These are phyloP conservation scores for Coix lacrymajobi DNA, from an alignment of 176 grass and related monocot genomes.

Conservation along the genomic window DNA sequence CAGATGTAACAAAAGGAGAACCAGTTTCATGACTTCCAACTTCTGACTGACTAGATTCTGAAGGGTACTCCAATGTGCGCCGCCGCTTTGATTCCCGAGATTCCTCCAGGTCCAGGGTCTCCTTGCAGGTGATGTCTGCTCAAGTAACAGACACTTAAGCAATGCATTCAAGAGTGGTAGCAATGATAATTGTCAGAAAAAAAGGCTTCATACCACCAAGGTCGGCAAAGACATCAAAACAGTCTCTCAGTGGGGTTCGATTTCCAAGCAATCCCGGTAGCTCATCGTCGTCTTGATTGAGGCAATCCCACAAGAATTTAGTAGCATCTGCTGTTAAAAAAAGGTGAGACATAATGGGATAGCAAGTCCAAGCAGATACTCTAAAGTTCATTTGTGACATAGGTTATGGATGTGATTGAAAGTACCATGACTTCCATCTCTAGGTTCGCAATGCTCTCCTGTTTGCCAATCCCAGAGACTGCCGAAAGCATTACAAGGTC, in stretches of 20 bases:
- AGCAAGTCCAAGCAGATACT: neutral
- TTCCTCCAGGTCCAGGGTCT: slow-evolving; percentile 36
- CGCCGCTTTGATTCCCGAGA: slow-evolving; percentile 43
- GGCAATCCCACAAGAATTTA: slow-evolving; percentile 39
- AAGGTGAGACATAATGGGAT: neutral
- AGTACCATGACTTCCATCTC: slow-evolving; percentile 33
- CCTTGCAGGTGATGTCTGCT: slow-evolving; percentile 43
- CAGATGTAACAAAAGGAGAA: slow-evolving; percentile 26
- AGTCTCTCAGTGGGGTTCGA: slow-evolving; percentile 56
- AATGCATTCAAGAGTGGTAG: neutral
- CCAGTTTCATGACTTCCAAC: neutral
- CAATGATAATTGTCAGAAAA: neutral
- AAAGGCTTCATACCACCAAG: slow-evolving; percentile 24
- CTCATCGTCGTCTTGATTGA: slow-evolving; percentile 46
- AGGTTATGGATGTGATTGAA: neutral
- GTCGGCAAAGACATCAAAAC: slow-evolving; percentile 37
- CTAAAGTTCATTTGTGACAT: neutral
- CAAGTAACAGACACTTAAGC: neutral
- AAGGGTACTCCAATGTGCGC: slow-evolving; percentile 42
- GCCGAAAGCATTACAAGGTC: slow-evolving; percentile 9
- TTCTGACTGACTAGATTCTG: slow-evolving; percentile 21
- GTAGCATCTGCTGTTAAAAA: slow-evolving; percentile 3
- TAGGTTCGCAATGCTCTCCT: slow-evolving; percentile 13
- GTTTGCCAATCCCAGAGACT: slow-evolving; percentile 49
- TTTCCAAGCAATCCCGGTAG: slow-evolving; percentile 37